phyloP scores from a whole-genome alignment of 495 filamentous ascomycete species.

The Podospora pseudocomata region DNA sequence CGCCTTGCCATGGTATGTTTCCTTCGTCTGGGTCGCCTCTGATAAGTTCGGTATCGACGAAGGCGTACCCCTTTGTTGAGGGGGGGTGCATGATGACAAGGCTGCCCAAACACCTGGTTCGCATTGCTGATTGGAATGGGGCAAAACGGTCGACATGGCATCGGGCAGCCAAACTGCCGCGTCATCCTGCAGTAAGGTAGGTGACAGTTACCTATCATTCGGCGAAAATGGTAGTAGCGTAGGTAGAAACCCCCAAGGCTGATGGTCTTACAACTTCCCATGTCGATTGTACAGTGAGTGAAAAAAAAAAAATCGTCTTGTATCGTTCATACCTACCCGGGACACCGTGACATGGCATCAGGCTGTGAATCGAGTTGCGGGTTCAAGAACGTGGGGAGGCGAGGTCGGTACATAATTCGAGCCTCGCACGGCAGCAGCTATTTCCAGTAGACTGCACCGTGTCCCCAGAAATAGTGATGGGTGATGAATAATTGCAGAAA shows the following conservation, averaged over 20 bases:
- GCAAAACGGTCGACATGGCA: not conserved
- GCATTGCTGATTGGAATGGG: not conserved
- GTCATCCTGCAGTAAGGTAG: not conserved
- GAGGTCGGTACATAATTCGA: not conserved
- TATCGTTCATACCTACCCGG: not conserved
- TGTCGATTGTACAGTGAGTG: not conserved
- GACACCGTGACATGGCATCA: slow-evolving; percentile 2
- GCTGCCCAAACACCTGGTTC: not conserved
- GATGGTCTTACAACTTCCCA: not conserved
- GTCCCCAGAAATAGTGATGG: slow-evolving; percentile 1
- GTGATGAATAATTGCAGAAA: slow-evolving; percentile 17
- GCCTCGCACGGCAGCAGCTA: slow-evolving; percentile 27
- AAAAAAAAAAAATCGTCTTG: not conserved
- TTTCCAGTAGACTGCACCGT: slow-evolving; percentile 20
- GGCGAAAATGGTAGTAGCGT: not conserved
- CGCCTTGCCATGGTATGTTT: slow-evolving; percentile 5
- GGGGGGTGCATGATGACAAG: not conserved
- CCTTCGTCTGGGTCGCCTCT: slow-evolving; percentile 1
- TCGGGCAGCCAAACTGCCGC: not conserved
- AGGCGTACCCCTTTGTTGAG: not conserved
- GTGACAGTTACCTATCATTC: not conserved
- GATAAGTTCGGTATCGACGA: not conserved
- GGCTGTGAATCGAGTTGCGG: slow-evolving; percentile 4
- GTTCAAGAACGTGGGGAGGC: not conserved
- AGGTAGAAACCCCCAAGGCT: slow-evolving; percentile 1